Percentiles rank a stretch among this genome's conserved stretches.
Conservation (phyloP, 1,284 basidiomycete genomes). For the Trichosporon asahii region DNA sequence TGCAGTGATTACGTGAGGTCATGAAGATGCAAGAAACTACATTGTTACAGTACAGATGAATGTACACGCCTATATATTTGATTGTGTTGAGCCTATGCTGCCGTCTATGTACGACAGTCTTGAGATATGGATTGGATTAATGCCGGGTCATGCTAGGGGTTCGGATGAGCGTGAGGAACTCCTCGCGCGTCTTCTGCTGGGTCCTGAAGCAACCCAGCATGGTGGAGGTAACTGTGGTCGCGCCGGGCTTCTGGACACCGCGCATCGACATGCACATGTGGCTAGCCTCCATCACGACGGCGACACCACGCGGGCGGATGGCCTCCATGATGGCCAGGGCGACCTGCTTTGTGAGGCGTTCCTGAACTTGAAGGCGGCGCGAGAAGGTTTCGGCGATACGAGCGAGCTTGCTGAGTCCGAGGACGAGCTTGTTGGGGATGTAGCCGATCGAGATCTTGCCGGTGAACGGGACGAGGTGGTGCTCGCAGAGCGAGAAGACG, state of each 20-base stretch:
- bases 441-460: conserved; percentile 89
- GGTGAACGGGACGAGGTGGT: conserved; percentile 97
- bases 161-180: conserved; percentile 54
- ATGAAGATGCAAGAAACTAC: conserved; percentile 7
- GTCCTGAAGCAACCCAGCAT: conserved; percentile 98
- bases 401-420: conserved; percentile 96
- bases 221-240: conserved; percentile 93
- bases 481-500: conserved; percentile 95
- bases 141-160: conserved; percentile 39
- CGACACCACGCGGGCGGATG: conserved; percentile 94
- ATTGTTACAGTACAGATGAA: conserved; percentile 28
- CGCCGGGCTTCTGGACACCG: conserved; percentile 97
- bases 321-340: conserved; percentile 96
- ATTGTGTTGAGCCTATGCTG: conserved; percentile 9
- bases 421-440: conserved; percentile 91
- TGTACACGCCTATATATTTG: conserved; percentile 20
- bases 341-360: conserved; percentile 95
- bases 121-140: conserved; percentile 17
- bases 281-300: conserved; percentile 97
- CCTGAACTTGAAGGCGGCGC: conserved; percentile 92
- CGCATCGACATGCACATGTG: conserved; percentile 99
- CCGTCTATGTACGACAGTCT: neutral
- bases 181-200: conserved; percentile 95
- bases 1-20: too few relatives aligned
- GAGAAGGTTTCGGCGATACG: conserved; percentile 97